Evolutionary conservation across 2,329 filamentous ascomycete species (phyloP).

Genomic region (Claviceps sp.): DNA sequence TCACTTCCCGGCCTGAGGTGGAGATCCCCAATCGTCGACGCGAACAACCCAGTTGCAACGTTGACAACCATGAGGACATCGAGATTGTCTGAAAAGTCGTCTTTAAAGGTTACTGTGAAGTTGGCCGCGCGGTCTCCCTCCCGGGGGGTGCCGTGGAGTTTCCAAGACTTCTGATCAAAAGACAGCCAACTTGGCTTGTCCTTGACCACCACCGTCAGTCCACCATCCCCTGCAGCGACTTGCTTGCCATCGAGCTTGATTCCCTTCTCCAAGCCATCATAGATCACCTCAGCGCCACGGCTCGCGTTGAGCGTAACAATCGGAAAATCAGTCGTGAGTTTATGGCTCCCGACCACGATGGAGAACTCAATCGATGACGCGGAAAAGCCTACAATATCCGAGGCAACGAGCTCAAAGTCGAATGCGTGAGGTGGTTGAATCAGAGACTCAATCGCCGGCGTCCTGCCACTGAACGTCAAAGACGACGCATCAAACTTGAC

Average conservation of each 20-base stretch:
- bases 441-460: conserved; percentile 50
- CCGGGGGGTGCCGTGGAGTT: conserved; percentile 51
- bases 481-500: conserved; percentile 53
- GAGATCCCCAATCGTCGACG: conserved; percentile 25
- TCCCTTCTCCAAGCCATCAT: conserved; percentile 33
- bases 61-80: conserved; percentile 35
- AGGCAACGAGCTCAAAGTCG: conserved; percentile 59
- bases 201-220: conserved; percentile 38
- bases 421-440: conserved; percentile 59
- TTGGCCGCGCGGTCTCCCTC: conserved; percentile 44
- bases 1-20: conserved; percentile 25
- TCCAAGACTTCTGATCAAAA: conserved; percentile 48
- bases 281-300: conserved; percentile 35
- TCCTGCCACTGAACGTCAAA: conserved; percentile 57
- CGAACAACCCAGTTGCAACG: conserved; percentile 26
- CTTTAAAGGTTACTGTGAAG: conserved; percentile 47
- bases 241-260: conserved; percentile 45
- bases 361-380: conserved; percentile 53
- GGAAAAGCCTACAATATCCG: conserved; percentile 66
- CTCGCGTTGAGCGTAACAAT: conserved; percentile 44
- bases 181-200: conserved; percentile 55
- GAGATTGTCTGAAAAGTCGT: conserved; percentile 45
- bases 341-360: conserved; percentile 57
- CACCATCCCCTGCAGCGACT: conserved; percentile 32
- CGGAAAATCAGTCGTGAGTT: conserved; percentile 49